Conservation (phyloP, 2,329 filamentous ascomycete genomes). For the Fusarium protoensiforme region DNA sequence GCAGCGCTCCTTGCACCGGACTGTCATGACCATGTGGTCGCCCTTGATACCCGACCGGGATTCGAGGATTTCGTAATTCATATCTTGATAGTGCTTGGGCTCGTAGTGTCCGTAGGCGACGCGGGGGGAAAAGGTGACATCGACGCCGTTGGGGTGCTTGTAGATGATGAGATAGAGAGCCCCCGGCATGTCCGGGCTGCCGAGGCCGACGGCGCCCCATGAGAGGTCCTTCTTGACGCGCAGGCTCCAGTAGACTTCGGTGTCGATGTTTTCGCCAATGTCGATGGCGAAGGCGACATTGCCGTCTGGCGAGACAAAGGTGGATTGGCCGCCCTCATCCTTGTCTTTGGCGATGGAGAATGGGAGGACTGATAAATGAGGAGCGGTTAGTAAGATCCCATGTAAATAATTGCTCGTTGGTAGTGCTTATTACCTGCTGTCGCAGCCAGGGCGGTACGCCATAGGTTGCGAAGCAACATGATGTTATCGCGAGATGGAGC, state of each 20-base stretch:
- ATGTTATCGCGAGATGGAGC: constrained; percentile 15
- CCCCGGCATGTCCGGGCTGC: constrained; percentile 61
- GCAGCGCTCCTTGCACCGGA: constrained; percentile 62
- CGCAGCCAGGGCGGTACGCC: constrained; percentile 43
- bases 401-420: not conserved
- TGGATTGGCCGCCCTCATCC: constrained; percentile 50
- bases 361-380: constrained; percentile 36
- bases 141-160: constrained; percentile 55
- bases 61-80: constrained; percentile 56
- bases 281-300: constrained; percentile 62
- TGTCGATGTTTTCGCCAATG: constrained; percentile 57
- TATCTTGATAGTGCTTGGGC: constrained; percentile 57
- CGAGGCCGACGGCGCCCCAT: constrained; percentile 68
- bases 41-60: constrained; percentile 60
- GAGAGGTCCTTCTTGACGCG: constrained; percentile 57
- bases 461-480: constrained; percentile 46
- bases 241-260: constrained; percentile 66
- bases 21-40: constrained; percentile 61
- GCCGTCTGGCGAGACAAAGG: constrained; percentile 57
- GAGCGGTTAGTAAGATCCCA: not conserved
- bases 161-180: constrained; percentile 68
- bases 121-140: constrained; percentile 68
- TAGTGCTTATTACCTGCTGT: constrained; percentile 40
- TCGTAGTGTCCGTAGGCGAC: constrained; percentile 62
- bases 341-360: constrained; percentile 40